Conservation (phyloP, 306 rosid genomes). For the Gastrolobium bilobum region DNA sequence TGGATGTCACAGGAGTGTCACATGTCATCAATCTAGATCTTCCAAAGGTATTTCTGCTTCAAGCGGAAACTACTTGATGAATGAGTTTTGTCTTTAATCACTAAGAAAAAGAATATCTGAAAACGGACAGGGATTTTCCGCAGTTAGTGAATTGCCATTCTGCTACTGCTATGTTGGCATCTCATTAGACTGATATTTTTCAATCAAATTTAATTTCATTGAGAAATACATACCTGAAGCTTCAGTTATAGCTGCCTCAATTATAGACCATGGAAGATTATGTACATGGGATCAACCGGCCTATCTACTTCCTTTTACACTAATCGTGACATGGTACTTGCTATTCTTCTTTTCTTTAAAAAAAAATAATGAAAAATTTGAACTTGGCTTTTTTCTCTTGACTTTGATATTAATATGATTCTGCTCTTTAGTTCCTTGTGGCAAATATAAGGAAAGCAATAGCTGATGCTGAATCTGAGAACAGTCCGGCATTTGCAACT, state of each 20-base stretch:
- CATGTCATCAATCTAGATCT: slow-evolving; percentile 92
- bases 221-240: slow-evolving; percentile 77
- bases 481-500: slow-evolving; percentile 70
- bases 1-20: slow-evolving; percentile 94
- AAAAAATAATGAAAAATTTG: background rate
- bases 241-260: slow-evolving; percentile 81
- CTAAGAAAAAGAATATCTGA: slow-evolving; percentile 40
- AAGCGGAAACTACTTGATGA: slow-evolving; percentile 30
- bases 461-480: slow-evolving; percentile 81
- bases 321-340: slow-evolving; percentile 77
- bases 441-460: slow-evolving; percentile 87
- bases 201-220: slow-evolving; percentile 64
- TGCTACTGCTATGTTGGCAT: slow-evolving; percentile 57
- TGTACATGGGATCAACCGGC: slow-evolving; percentile 90
- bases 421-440: slow-evolving; percentile 71
- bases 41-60: slow-evolving; percentile 75
- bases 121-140: slow-evolving; percentile 31
- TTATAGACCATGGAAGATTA: slow-evolving; percentile 97
- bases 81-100: slow-evolving; percentile 40
- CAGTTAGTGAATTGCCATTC: slow-evolving; percentile 47
- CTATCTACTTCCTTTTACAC: slow-evolving; percentile 82
- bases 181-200: slow-evolving; percentile 59
- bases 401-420: slow-evolving; percentile 44
- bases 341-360: slow-evolving; percentile 31
- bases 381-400: slow-evolving; percentile 27